These are phyloP conservation scores for Torrubiella hemipterigena DNA, from an alignment of 2,329 filamentous ascomycete species.

Conservation along the genomic window DNA sequence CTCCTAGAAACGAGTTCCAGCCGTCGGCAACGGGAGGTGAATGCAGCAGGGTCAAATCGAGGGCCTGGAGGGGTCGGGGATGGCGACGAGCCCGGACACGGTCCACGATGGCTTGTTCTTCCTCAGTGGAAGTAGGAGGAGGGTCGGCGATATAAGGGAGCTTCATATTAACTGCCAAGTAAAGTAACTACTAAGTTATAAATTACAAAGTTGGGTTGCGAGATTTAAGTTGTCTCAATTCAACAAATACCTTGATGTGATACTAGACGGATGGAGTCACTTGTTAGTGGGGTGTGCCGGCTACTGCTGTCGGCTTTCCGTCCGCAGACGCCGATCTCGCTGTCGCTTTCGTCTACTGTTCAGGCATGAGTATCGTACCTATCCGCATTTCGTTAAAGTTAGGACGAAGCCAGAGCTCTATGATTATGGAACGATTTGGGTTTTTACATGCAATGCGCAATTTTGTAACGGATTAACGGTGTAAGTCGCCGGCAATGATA, in stretches of 20 bases:
- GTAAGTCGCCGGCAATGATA: too few species aligned
- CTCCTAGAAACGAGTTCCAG: constrained; percentile 59
- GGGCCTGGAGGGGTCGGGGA: constrained; percentile 57
- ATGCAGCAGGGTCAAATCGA: constrained; percentile 70
- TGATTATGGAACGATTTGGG: too few species aligned
- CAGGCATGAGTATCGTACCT: too few species aligned
- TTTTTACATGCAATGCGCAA: too few species aligned
- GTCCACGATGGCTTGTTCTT: constrained; percentile 44
- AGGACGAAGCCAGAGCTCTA: too few species aligned
- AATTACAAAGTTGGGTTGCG: background rate
- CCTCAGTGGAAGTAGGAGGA: constrained; percentile 27
- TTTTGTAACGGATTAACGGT: too few species aligned
- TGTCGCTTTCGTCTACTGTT: too few species aligned
- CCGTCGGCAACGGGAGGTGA: constrained; percentile 63
- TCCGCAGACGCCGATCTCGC: too few species aligned
- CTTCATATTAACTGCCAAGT: constrained; percentile 37
- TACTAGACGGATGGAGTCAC: background rate
- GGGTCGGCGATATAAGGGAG: constrained; percentile 51
- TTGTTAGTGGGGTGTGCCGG: background rate
- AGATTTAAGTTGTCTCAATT: background rate
- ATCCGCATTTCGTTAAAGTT: too few species aligned
- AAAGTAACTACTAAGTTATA: background rate
- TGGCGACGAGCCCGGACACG: constrained; percentile 54
- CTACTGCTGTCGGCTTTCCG: too few species aligned
- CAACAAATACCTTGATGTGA: background rate